Percentiles rank a stretch among this genome's conserved stretches.
These are phyloP conservation scores for Themeda triandra DNA, from an alignment of 176 grass and related monocot species.

Conservation along the genomic window DNA sequence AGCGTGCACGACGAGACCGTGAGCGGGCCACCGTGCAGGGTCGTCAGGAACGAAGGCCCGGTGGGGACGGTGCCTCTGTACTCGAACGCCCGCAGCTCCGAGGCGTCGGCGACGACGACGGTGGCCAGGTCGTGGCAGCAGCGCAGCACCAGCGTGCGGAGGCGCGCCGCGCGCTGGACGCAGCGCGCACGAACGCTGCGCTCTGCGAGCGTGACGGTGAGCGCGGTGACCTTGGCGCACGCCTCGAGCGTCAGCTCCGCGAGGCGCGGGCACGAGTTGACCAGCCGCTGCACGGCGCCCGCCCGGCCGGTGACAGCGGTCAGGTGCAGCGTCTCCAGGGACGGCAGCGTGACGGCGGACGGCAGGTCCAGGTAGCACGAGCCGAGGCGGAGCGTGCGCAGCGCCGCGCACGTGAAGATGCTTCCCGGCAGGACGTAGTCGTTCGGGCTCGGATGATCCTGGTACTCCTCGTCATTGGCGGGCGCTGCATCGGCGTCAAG, in stretches of 20 bases:
- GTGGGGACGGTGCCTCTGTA: neutral
- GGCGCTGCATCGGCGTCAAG: accelerated
- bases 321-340: neutral
- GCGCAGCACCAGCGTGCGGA: too few species aligned
- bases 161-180: too few species aligned
- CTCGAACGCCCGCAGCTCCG: neutral
- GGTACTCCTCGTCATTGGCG: too few species aligned
- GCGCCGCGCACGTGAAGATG: neutral
- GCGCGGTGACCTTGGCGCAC: neutral
- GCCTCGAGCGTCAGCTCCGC: constrained; percentile 1
- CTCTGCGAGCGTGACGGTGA: too few species aligned
- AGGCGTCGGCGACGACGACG: neutral
- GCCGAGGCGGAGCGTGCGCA: neutral
- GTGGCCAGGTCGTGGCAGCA: constrained; percentile 6
- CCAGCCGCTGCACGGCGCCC: neutral
- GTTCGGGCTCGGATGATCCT: too few species aligned
- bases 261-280: neutral
- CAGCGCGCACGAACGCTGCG: too few species aligned
- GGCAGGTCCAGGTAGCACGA: neutral
- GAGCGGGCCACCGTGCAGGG: neutral
- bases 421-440: neutral
- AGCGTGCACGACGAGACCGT: neutral
- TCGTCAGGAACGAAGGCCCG: neutral
- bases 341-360: neutral
- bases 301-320: neutral